Conservation (phyloP, 2,329 filamentous ascomycete species). For the Calonectria leucothoes region DNA sequence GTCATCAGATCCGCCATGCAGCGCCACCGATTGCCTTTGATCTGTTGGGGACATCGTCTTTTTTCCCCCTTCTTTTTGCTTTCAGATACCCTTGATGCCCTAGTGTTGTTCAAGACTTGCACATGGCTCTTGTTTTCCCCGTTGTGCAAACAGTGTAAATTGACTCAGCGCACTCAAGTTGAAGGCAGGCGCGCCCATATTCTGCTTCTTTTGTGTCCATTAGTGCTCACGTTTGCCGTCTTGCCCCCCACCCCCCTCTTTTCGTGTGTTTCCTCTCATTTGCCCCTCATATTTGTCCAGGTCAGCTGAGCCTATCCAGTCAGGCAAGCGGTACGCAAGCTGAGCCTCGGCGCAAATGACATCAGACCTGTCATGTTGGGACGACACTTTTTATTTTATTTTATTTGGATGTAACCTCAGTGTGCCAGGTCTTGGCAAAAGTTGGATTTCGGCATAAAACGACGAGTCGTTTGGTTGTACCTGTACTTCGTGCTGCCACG, state of each 20-base stretch:
- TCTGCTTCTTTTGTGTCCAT: neutral
- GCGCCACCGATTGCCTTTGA: neutral
- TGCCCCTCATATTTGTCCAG: neutral
- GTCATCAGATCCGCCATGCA: neutral
- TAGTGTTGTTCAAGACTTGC: neutral
- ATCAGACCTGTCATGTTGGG: neutral
- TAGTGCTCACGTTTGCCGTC: neutral
- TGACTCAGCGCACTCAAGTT: neutral
- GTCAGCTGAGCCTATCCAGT: neutral
- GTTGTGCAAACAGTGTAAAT: neutral
- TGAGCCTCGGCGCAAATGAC: neutral
- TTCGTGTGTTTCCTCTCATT: neutral
- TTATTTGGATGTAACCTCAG: neutral
- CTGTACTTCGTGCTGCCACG: neutral
- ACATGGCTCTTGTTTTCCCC: neutral
- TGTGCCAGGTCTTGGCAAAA: neutral
- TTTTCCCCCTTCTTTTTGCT: constrained; percentile 19
- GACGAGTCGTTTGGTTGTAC: neutral
- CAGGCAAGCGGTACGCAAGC: neutral
- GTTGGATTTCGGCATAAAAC: neutral
- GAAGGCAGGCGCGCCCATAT: neutral
- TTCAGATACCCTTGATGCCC: neutral
- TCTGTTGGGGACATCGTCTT: neutral
- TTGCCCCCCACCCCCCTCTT: neutral
- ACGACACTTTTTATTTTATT: neutral